These are phyloP conservation scores for Neonectria sp. DNA, from an alignment of 2,329 filamentous ascomycete species.

Conservation along the genomic window DNA sequence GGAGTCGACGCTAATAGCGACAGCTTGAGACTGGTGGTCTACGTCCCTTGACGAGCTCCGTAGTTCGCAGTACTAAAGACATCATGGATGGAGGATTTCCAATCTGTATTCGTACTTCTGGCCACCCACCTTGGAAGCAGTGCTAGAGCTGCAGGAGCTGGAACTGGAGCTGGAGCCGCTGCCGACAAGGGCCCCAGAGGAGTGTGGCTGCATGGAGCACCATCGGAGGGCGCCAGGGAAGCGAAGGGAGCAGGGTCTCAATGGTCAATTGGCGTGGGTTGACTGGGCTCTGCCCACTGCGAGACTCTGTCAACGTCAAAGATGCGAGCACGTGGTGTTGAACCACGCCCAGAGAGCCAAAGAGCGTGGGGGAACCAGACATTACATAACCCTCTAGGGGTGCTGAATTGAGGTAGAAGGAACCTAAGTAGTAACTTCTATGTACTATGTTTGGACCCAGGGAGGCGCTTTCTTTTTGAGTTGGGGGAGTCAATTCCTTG, in stretches of 20 bases:
- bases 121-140: not conserved
- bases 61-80: not conserved
- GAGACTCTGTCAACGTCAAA: conserved; percentile 32
- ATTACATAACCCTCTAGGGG: conserved; percentile 7
- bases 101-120: not conserved
- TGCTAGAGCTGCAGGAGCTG: not conserved
- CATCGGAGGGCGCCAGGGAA: conserved; percentile 1
- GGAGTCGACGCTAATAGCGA: conserved; percentile 2
- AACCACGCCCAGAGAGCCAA: conserved; percentile 28
- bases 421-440: not conserved
- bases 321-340: conserved; percentile 45
- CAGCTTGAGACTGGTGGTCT: not conserved
- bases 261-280: conserved; percentile 20
- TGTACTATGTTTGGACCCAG: not conserved
- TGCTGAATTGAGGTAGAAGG: not conserved
- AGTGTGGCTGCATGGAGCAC: conserved; percentile 10
- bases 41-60: not conserved
- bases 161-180: not conserved
- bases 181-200: not conserved
- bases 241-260: conserved; percentile 10
- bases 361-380: conserved; percentile 33
- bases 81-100: not conserved
- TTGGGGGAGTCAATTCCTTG: not conserved
- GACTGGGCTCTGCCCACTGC: conserved; percentile 18
- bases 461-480: not conserved